Evolutionary conservation across 495 filamentous ascomycete species (phyloP).

Genomic region (Xylaria castorea): DNA sequence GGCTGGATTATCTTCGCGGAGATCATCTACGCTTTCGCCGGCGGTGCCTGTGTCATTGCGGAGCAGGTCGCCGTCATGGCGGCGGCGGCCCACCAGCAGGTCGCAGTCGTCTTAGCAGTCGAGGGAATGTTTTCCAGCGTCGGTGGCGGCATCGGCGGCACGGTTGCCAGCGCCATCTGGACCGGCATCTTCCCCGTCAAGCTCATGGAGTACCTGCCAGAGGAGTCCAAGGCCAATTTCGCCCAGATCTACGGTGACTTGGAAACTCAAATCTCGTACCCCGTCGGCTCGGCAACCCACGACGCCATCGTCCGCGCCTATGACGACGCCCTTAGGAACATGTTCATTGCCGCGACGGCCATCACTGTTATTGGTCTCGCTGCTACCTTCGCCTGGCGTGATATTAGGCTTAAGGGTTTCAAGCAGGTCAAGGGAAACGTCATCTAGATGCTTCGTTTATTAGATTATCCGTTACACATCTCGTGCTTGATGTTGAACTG

Average conservation of each 20-base stretch:
- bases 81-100: slow-evolving; percentile 66
- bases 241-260: slow-evolving; percentile 61
- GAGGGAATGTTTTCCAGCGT: slow-evolving; percentile 65
- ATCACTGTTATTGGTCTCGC: slow-evolving; percentile 58
- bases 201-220: slow-evolving; percentile 64
- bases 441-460: slow-evolving; percentile 25
- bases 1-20: slow-evolving; percentile 79
- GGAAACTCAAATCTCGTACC: slow-evolving; percentile 58
- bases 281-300: slow-evolving; percentile 55
- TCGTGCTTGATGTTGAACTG: neutral
- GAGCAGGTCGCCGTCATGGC: slow-evolving; percentile 75
- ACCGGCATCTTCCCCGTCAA: slow-evolving; percentile 61
- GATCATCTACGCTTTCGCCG: slow-evolving; percentile 77
- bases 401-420: slow-evolving; percentile 63
- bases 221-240: slow-evolving; percentile 52
- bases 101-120: slow-evolving; percentile 71
- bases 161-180: slow-evolving; percentile 72
- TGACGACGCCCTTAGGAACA: slow-evolving; percentile 59
- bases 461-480: neutral
- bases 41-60: slow-evolving; percentile 63
- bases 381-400: slow-evolving; percentile 56
- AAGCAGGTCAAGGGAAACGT: slow-evolving; percentile 50
- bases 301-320: slow-evolving; percentile 64
- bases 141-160: slow-evolving; percentile 68
- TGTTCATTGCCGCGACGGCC: slow-evolving; percentile 61